A percentile compares a stretch with the other conserved stretches of the same genome.
Evolutionary conservation across 2,329 filamentous ascomycete species (phyloP).

Genomic region (Chrysosporium queenslandicum): DNA sequence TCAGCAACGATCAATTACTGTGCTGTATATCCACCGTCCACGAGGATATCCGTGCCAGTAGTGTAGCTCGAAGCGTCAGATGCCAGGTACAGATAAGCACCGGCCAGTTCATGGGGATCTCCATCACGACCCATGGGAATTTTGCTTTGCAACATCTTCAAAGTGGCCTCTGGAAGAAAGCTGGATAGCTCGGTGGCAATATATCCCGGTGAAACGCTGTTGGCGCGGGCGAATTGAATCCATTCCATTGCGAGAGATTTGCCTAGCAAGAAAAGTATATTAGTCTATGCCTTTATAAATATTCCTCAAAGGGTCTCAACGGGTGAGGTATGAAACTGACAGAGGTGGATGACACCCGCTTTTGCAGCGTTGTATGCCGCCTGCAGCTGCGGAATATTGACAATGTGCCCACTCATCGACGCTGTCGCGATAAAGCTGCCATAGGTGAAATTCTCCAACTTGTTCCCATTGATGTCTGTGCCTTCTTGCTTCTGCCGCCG

Average conservation of each 20-base stretch:
- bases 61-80: constrained; percentile 76
- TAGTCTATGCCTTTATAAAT: neutral
- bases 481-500: constrained; percentile 59
- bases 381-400: constrained; percentile 67
- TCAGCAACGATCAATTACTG: neutral
- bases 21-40: constrained; percentile 60
- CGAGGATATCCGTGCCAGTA: constrained; percentile 61
- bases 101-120: constrained; percentile 65
- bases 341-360: constrained; percentile 47
- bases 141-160: constrained; percentile 65
- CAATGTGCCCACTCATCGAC: constrained; percentile 67
- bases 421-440: constrained; percentile 71
- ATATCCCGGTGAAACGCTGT: constrained; percentile 64
- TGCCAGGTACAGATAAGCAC: constrained; percentile 69
- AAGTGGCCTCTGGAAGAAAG: constrained; percentile 56
- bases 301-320: neutral
- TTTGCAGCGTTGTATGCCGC: constrained; percentile 65
- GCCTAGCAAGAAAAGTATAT: constrained; percentile 45
- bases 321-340: constrained; percentile 24
- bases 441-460: constrained; percentile 49
- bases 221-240: constrained; percentile 63
- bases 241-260: constrained; percentile 66
- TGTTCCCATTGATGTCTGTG: constrained; percentile 52
- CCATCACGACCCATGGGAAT: constrained; percentile 72
- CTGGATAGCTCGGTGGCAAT: constrained; percentile 62